Conservation (phyloP, 148 eudicot species). For the Heliosperma pusillum region DNA sequence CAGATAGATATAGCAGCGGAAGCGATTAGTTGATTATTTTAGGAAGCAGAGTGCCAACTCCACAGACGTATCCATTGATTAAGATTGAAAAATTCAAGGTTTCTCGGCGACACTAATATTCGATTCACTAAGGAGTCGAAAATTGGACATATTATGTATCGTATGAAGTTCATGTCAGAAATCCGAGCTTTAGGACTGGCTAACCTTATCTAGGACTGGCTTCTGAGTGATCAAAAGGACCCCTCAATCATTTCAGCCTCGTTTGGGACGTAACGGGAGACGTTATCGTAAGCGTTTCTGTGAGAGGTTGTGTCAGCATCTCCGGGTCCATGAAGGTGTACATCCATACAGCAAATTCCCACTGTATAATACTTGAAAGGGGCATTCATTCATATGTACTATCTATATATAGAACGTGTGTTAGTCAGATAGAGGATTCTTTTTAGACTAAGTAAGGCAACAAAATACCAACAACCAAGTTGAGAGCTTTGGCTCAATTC, state of each 20-base stretch:
- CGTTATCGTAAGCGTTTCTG: constrained; percentile 15
- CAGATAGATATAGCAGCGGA: constrained; percentile 83
- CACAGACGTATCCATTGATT: constrained; percentile 21
- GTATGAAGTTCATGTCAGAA: constrained; percentile 22
- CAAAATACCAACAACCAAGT: not conserved
- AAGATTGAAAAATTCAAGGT: constrained; percentile 19
- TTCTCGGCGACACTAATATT: constrained; percentile 7
- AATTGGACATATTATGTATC: constrained; percentile 2
- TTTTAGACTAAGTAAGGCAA: not conserved
- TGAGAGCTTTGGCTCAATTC: constrained; percentile 2
- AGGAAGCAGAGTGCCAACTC: not conserved
- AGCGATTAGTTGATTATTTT: constrained; percentile 50
- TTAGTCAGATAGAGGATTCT: constrained; percentile 20
- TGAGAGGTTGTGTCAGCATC: constrained; percentile 10
- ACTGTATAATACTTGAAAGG: constrained; percentile 23
- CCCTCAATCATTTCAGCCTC: not conserved
- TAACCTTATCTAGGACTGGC: constrained; percentile 21
- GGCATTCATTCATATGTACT: constrained; percentile 26
- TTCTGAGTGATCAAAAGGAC: constrained; percentile 15
- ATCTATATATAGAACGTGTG: constrained; percentile 18
- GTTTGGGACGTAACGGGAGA: not conserved
- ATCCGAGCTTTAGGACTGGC: constrained; percentile 23
- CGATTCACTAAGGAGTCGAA: constrained; percentile 19
- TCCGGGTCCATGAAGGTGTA: constrained; percentile 22
- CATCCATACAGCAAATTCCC: constrained; percentile 30